Conservation (phyloP, 768 basidiomycete genomes). For the Gloeopeniophorella convolvens region DNA sequence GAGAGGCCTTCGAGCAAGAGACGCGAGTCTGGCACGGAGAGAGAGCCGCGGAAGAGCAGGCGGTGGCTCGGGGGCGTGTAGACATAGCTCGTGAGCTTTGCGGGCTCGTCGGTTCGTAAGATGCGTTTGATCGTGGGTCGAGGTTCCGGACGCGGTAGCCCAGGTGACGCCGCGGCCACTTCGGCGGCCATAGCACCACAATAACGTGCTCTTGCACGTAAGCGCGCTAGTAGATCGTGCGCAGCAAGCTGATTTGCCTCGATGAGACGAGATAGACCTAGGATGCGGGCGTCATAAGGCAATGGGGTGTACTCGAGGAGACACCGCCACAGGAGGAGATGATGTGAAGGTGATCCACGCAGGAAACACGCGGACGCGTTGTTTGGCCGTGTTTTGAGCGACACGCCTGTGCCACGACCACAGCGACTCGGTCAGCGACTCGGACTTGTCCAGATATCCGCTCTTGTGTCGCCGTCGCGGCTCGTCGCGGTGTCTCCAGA, state of each 20-base stretch:
- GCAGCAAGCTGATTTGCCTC: too few species aligned
- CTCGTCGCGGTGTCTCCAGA: too few species aligned
- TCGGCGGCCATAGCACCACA: too few species aligned
- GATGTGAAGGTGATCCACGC: too few species aligned
- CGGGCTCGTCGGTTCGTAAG: conserved; percentile 13
- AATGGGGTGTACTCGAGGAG: neutral
- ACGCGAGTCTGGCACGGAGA: conserved; percentile 68
- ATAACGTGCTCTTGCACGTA: too few species aligned
- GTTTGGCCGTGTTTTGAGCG: conserved; percentile 3
- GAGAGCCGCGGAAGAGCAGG: conserved; percentile 67
- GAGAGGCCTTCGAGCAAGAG: conserved; percentile 68
- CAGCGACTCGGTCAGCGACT: too few species aligned
- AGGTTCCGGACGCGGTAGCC: neutral
- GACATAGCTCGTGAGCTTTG: conserved; percentile 23
- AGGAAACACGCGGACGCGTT: conserved; percentile 11
- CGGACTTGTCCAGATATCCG: too few species aligned
- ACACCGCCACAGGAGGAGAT: too few species aligned
- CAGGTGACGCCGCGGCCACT: too few species aligned
- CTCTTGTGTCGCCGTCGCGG: neutral
- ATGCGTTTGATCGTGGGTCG: neutral
- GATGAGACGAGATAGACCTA: too few species aligned
- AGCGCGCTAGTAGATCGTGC: too few species aligned
- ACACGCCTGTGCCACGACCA: conserved; percentile 1
- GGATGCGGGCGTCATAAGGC: too few species aligned
- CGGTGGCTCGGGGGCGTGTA: conserved; percentile 36